Base-by-base conservation (phyloP, 768 basidiomycete species). In the Mycena leptocephala region DNA sequence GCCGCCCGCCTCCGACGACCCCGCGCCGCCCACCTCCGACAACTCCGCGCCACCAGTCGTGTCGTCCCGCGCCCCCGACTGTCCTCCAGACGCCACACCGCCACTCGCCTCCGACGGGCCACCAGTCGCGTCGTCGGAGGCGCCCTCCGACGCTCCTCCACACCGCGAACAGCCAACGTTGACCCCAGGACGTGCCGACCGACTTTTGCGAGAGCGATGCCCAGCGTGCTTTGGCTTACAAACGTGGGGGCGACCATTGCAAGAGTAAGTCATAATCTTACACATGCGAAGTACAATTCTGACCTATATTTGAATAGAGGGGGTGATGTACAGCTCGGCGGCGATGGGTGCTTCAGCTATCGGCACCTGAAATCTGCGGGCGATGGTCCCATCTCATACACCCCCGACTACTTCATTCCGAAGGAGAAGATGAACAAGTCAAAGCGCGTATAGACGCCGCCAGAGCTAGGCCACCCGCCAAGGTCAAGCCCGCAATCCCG, bases 321-420 rank as follows among this genome's bases (percentile, higher is more conserved):
- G 0, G 83, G 80, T 2, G 85, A 88, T 67, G 79, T 88, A 11
- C 85, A 87, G n/a, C n/a, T n/a, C 1, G 81, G 81, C 0, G 78
- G 80, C 0, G 86, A 88, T 78, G 85, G 85, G n/a, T n/a, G n/a
- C n/a, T n/a, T n/a, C n/a, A n/a, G n/a, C n/a, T n/a, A n/a, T n/a
- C n/a, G n/a, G n/a, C n/a, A n/a, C n/a, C n/a, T n/a, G n/a, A n/a
- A n/a, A n/a, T n/a, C n/a, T n/a, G n/a, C n/a, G n/a, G n/a, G n/a
- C n/a, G n/a, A n/a, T n/a, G n/a, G n/a, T n/a, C n/a, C n/a, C n/a
- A n/a, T n/a, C n/a, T n/a, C n/a, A n/a, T n/a, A n/a, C n/a, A n/a
- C n/a, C n/a, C n/a, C n/a, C n/a, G n/a, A n/a, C n/a, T n/a, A n/a
- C n/a, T n/a, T 88, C 41, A 39, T 89, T n/a, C 70, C 82, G 0